phyloP scores from a whole-genome alignment of 371 early-diverging fungal genomes.

The Mucor circinelloides region DNA sequence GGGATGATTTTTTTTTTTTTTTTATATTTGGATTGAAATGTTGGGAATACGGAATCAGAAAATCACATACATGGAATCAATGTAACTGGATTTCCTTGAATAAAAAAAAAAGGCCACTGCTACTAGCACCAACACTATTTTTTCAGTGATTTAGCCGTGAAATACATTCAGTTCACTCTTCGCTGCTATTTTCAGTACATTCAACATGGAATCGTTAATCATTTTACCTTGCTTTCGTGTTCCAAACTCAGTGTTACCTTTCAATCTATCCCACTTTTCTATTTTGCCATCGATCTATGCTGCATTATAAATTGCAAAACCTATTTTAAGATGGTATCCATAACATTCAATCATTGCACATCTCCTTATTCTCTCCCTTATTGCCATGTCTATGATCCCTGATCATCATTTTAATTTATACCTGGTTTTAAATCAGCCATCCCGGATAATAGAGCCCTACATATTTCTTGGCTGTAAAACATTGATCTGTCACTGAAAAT shows the following conservation, averaged over 20 bases:
- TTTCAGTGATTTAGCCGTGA: background rate
- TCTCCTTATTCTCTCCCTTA: background rate
- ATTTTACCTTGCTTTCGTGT: too few species aligned
- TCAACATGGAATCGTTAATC: too few species aligned
- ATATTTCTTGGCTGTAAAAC: background rate
- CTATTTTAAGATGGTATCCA: background rate
- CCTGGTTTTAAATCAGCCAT: background rate
- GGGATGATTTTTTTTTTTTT: background rate
- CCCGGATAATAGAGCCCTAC: background rate
- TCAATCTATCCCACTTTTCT: too few species aligned
- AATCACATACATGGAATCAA: background rate
- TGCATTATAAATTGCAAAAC: background rate
- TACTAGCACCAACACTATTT: background rate
- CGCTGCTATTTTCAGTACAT: too few species aligned
- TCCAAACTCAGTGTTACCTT: too few species aligned
- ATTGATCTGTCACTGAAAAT: background rate
- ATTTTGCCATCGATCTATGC: background rate
- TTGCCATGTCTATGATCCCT: background rate
- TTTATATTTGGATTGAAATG: background rate
- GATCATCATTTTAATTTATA: background rate
- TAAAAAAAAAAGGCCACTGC: background rate
- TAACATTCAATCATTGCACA: background rate
- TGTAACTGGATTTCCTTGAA: background rate
- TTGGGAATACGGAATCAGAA: slow-evolving; percentile 9
- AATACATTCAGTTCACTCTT: background rate